A percentile compares a stretch with the other conserved stretches of the same genome.
These are phyloP conservation scores for Eragrostis nindensis DNA, from an alignment of 176 grass and related monocot species.

Conservation along the genomic window DNA sequence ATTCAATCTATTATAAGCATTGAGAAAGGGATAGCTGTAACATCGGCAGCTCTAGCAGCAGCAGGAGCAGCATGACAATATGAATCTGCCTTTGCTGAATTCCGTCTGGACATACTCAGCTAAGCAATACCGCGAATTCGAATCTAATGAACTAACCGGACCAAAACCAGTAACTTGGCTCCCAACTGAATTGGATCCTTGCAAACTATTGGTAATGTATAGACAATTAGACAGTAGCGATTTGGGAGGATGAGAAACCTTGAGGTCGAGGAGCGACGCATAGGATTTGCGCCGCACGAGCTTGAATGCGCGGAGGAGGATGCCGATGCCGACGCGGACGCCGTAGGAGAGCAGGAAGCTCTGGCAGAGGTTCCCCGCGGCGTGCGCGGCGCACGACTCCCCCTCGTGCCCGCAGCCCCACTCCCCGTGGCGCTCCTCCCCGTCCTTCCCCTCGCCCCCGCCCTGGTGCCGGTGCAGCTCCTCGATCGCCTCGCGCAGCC, in stretches of 20 bases:
- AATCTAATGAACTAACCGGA: neutral
- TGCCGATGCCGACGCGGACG: slow-evolving; percentile 95
- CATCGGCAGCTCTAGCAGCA: neutral
- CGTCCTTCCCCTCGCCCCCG: slow-evolving; percentile 20
- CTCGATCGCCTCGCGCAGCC: slow-evolving; percentile 78
- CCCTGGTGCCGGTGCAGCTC: slow-evolving; percentile 65
- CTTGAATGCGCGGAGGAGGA: slow-evolving; percentile 97
- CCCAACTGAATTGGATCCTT: neutral
- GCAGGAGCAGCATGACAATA: neutral
- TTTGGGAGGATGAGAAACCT: slow-evolving; percentile 43
- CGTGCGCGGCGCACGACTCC: slow-evolving; percentile 88
- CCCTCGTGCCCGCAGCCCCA: slow-evolving; percentile 66
- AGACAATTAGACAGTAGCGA: neutral
- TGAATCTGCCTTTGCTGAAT: slow-evolving; percentile 7
- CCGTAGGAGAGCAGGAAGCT: slow-evolving; percentile 95
- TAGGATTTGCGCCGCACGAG: slow-evolving; percentile 83
- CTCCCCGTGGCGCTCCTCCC: slow-evolving; percentile 26
- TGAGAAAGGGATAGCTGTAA: slow-evolving; percentile 39
- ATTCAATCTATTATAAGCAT: too few species aligned
- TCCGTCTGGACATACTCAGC: neutral
- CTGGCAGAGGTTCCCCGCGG: slow-evolving; percentile 92
- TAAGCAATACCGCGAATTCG: neutral
- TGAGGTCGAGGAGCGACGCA: slow-evolving; percentile 83
- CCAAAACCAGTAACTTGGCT: neutral
- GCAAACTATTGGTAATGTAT: too few species aligned